A percentile compares a stretch with the other conserved stretches of the same genome.
Evolutionary conservation across 2,329 filamentous ascomycete species (phyloP).

Genomic region (Aspergillus sp.): DNA sequence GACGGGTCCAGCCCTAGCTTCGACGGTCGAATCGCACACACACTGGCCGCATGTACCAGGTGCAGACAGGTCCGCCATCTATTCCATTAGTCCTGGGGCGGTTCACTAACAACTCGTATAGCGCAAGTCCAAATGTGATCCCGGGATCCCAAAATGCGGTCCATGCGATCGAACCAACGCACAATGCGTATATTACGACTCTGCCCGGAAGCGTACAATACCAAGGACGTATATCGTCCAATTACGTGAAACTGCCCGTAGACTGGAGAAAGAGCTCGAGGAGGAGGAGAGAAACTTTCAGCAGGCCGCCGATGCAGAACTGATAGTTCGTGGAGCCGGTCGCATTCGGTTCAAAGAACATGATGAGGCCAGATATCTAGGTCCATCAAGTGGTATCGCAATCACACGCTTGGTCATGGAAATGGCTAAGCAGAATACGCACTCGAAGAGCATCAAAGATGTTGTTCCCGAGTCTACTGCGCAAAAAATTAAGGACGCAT

Average conservation of each 20-base stretch:
- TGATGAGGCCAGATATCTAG: constrained; percentile 87
- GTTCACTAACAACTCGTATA: constrained; percentile 38
- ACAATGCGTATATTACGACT: constrained; percentile 93
- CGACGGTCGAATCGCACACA: constrained; percentile 46
- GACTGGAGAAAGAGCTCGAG: constrained; percentile 77
- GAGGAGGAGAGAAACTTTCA: constrained; percentile 76
- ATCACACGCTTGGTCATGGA: constrained; percentile 96
- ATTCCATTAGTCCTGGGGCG: background rate
- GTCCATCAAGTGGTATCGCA: constrained; percentile 91
- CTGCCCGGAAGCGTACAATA: constrained; percentile 79
- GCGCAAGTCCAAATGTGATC: constrained; percentile 96
- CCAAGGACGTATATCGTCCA: constrained; percentile 90
- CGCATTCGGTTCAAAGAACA: constrained; percentile 80
- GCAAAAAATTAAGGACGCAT: constrained; percentile 67
- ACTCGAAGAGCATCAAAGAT: constrained; percentile 87
- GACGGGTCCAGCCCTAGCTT: constrained; percentile 31
- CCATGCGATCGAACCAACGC: constrained; percentile 92
- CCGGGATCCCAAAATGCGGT: constrained; percentile 83
- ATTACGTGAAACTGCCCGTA: constrained; percentile 81
- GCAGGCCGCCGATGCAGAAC: constrained; percentile 70
- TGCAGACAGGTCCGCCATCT: constrained; percentile 48
- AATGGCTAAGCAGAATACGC: constrained; percentile 89
- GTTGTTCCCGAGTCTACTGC: constrained; percentile 76
- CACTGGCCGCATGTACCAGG: constrained; percentile 50
- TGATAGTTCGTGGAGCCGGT: constrained; percentile 82